Conservation (phyloP, 495 filamentous ascomycete species). For the Neurospora sp. region DNA sequence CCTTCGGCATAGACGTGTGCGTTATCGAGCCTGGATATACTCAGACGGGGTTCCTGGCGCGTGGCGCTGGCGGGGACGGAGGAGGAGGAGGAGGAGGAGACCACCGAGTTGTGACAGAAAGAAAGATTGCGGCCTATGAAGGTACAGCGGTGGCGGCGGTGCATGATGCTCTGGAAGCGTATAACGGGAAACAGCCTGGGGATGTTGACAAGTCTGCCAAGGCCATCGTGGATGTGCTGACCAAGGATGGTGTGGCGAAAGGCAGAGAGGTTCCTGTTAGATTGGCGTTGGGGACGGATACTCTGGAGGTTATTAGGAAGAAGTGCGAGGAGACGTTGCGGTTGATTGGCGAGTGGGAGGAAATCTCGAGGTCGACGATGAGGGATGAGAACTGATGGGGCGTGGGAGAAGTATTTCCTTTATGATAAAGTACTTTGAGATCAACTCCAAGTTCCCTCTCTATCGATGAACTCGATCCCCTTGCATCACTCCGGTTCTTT, state of each 20-base stretch:
- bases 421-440: background rate
- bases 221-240: conserved; percentile 37
- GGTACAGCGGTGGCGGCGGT: conserved; percentile 11
- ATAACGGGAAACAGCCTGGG: conserved; percentile 30
- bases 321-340: conserved; percentile 24
- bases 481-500: background rate
- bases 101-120: conserved; percentile 20
- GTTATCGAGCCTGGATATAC: conserved; percentile 41
- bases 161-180: conserved; percentile 11
- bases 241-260: conserved; percentile 25
- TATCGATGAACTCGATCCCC: background rate
- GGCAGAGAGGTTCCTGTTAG: conserved; percentile 24
- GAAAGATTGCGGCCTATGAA: conserved; percentile 20
- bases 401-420: background rate
- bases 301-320: conserved; percentile 15
- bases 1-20: conserved; percentile 34
- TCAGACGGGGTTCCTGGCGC: conserved; percentile 24
- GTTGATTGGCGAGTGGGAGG: conserved; percentile 27
- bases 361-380: conserved; percentile 13
- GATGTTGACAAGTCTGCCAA: conserved; percentile 35
- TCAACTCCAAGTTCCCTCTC: background rate
- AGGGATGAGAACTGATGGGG: background rate
- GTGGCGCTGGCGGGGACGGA: background rate
- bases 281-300: conserved; percentile 25
- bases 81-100: conserved; percentile 7